Base-by-base conservation (phyloP, 2,329 filamentous ascomycete genomes). In the Exutisphaerella laricina region DNA sequence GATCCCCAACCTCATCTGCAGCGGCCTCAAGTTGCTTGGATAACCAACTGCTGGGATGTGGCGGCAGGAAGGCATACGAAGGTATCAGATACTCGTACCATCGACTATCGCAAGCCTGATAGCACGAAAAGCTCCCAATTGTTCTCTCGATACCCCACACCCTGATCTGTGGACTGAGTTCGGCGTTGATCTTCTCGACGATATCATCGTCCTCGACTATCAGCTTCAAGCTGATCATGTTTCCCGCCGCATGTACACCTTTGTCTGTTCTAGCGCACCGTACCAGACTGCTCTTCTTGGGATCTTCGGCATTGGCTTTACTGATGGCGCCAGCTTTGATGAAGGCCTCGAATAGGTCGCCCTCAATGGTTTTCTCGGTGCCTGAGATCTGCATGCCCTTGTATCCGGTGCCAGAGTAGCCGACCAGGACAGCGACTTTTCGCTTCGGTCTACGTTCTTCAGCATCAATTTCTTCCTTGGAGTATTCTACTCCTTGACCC, bases 21-120 rank as follows among this genome's bases (percentile, higher is more conserved):
- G 80, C 71, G 57, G 90, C 80, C n/a, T 79, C 75, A n/a, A 94
- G 70, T 61, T 88, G 86, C 67, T 83, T 85, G 6, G 86, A 89
- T 25, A 98, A 66, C 62, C 78, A 95, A 48, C 86, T 94, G 50
- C 84, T 82, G 0, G 89, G 89, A 62, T 97, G 89, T 0, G 92
- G 92, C 14, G 92, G 92, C 22, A 98, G 70, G 55, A 98, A 85
- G 43, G 85, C 88, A 66, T 97, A 88, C 30, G 85, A 92, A 2
- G 92, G 92, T 65, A 98, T 86, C 39, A 98, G 73, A 62, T 98
- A 98, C 69, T 98, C 92, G 68, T 98, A 98, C 75, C 89, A 94
- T 55, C 92, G 77, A 18, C 88, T 95, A 66, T 98, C 92, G 67
- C 90, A 96, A 43, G 86, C 78, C 62, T 94, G 85, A 67, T 98